Conservation (phyloP, 1,139 yeast species). For the Arxiozyma heterogenica region DNA sequence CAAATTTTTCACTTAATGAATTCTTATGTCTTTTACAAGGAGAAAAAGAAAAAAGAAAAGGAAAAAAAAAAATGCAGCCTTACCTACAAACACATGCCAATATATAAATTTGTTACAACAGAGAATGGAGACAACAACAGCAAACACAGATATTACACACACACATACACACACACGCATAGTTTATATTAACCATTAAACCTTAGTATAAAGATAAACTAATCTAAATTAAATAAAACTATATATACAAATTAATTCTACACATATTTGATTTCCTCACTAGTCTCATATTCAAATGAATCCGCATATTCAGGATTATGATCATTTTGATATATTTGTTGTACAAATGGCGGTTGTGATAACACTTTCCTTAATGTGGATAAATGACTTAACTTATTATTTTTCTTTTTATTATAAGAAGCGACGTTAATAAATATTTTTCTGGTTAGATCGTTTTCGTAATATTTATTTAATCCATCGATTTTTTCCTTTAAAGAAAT, state of each 20-base stretch:
- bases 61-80: no score
- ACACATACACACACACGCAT: no score
- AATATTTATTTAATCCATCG: not conserved
- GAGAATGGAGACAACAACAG: no score
- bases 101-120: no score
- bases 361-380: not conserved
- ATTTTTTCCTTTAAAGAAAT: not conserved
- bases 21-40: no score
- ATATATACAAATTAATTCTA: no score
- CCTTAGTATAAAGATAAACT: no score
- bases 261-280: conserved; percentile 4
- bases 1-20: no score
- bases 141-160: not conserved
- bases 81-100: no score
- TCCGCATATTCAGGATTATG: not conserved
- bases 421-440: conserved; percentile 1
- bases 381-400: not conserved
- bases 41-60: no score
- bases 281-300: conserved; percentile 1
- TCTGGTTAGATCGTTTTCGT: conserved; percentile 3
- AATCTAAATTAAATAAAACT: no score
- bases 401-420: not conserved
- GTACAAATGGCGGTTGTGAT: not conserved
- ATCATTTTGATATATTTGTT: not conserved
- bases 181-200: not conserved